A percentile compares a stretch with the other conserved stretches of the same genome.
Evolutionary conservation across 2,329 filamentous ascomycete genomes (phyloP).

Genomic region (Cercospora zeae-maydis): DNA sequence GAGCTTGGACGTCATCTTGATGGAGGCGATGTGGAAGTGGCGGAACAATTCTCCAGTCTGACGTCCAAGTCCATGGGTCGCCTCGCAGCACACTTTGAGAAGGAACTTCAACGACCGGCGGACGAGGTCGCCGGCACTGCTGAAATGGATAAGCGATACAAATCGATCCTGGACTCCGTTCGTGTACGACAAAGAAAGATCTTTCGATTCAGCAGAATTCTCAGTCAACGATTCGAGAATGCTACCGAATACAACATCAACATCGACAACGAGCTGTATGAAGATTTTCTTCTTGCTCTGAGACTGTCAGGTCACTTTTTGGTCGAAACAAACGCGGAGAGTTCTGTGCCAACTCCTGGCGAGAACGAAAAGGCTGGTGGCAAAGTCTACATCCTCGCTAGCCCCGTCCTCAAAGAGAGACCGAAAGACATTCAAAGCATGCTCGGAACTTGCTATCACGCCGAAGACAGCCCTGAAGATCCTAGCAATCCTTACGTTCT

Average conservation of each 20-base stretch:
- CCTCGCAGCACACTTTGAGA: conserved; percentile 85
- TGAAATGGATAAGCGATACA: conserved; percentile 97
- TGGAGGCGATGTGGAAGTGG: conserved; percentile 91
- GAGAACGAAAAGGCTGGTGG: conserved; percentile 46
- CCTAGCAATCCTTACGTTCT: conserved; percentile 78
- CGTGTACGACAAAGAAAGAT: conserved; percentile 94
- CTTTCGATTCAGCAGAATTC: conserved; percentile 86
- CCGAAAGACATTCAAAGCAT: conserved; percentile 81
- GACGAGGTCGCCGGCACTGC: conserved; percentile 67
- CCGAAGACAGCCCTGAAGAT: conserved; percentile 67
- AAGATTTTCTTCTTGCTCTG: conserved; percentile 75
- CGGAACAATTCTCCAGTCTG: conserved; percentile 91
- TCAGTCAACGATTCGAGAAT: conserved; percentile 94
- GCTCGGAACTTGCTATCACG: conserved; percentile 72
- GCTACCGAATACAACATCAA: conserved; percentile 91
- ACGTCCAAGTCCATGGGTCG: conserved; percentile 90
- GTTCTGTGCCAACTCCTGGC: conserved; percentile 33
- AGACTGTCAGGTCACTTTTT: conserved; percentile 82
- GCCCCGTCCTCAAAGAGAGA: conserved; percentile 69
- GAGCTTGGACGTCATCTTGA: conserved; percentile 88
- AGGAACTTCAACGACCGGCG: conserved; percentile 77
- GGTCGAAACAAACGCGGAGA: conserved; percentile 59
- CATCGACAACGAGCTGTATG: conserved; percentile 63
- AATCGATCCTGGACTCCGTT: conserved; percentile 90
- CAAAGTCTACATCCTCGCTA: conserved; percentile 69